These are phyloP conservation scores for Zelopaecilomyces penicillatus DNA, from an alignment of 2,329 filamentous ascomycete species.

Conservation along the genomic window DNA sequence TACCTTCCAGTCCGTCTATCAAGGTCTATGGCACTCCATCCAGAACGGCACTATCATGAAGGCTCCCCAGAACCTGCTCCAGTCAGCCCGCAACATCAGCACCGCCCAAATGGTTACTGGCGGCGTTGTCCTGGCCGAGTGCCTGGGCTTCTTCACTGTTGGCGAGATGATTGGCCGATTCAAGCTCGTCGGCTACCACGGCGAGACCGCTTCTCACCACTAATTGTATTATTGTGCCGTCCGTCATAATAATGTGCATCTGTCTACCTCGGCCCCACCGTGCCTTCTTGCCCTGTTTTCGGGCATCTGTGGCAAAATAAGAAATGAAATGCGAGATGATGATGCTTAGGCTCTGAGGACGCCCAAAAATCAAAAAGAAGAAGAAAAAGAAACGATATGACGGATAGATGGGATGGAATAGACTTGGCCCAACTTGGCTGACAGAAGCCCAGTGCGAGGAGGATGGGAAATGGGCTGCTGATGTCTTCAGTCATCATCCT, in stretches of 20 bases:
- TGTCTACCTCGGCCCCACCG: too few species aligned
- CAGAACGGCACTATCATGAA: slow-evolving; percentile 54
- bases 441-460: not conserved
- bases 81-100: slow-evolving; percentile 60
- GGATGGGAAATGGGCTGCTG: not conserved
- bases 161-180: slow-evolving; percentile 94
- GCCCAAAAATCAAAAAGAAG: slow-evolving; percentile 3
- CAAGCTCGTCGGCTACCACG: slow-evolving; percentile 90
- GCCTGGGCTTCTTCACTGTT: slow-evolving; percentile 93
- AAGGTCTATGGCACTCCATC: slow-evolving; percentile 61
- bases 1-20: slow-evolving; percentile 82
- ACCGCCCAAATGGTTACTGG: slow-evolving; percentile 61
- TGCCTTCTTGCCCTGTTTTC: too few species aligned
- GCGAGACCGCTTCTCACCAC: slow-evolving; percentile 56
- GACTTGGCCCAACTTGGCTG: not conserved
- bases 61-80: slow-evolving; percentile 47
- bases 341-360: too few species aligned
- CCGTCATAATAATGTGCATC: too few species aligned
- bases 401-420: not conserved
- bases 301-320: too few species aligned
- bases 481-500: not conserved
- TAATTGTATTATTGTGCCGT: slow-evolving; percentile 24
- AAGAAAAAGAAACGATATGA: slow-evolving; percentile 6
- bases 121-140: slow-evolving; percentile 75
- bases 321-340: too few species aligned